Base-by-base conservation (phyloP, 352 stramenopile genomes). In the Peronospora belbahrii region DNA sequence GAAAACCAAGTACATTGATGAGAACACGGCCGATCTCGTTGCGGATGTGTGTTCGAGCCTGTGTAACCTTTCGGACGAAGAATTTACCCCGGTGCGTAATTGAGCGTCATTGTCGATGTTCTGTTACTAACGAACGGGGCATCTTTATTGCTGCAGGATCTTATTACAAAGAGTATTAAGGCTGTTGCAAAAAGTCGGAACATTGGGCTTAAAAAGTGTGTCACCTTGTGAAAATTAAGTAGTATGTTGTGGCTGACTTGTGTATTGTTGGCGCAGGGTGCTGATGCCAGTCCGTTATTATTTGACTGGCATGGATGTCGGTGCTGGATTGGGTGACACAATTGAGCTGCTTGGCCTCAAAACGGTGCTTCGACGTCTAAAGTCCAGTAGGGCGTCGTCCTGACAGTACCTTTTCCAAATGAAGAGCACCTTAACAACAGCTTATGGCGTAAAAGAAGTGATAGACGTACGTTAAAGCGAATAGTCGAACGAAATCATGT, bases 251-350 rank as follows among this genome's bases (percentile, higher is more conserved):
- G 13, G 48, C 27, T 36, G 20, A 43, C 44, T 5, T 44, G 6
- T 24, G 19, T 48, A 11, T 48, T 18, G 6, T 36, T 41, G 14
- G 2, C 57, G 22, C 22, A 92, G 81, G 41, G 74, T 92, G 33
- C 59, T 92, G n/a, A 94, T 94, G 82, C 79, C 82, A 7, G 74
- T 91, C 38, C 82, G 82, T 3, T 94, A 94, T 60, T 90, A 86
- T 43, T 30, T 89, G 18, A 94, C 82, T 1, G 82, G 77, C 4
- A 91, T 91, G 78, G 79, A 91, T 37, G 80, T 94, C 30, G 82
- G 82, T 10, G 82, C 82, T 44, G 73, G 77, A 33, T 63, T 94
- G 20, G 82, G 79, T 27, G 79, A 91, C 36, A 94, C 82, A 13
- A 85, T 94, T 57, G 62, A 86, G 56, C 58, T 91, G 14, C 59